Evolutionary conservation across 2,329 filamentous ascomycete genomes (phyloP).

Genomic region (Verticillium longisporum): DNA sequence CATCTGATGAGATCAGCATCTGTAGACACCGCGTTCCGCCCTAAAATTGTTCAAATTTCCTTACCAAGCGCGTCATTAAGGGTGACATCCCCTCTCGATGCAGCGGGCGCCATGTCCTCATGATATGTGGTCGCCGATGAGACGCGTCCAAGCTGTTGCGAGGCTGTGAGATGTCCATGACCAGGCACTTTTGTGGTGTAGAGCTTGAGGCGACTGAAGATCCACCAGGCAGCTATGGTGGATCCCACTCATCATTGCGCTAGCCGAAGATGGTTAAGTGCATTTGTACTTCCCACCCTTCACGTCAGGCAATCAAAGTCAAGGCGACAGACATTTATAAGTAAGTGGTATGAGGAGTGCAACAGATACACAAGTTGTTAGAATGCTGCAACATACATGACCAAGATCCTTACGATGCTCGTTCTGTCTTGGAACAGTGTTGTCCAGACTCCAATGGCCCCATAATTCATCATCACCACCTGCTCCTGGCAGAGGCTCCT

Average conservation of each 20-base stretch:
- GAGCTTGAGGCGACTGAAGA: neutral
- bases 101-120: neutral
- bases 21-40: neutral
- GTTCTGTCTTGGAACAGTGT: too few species aligned
- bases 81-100: conserved; percentile 4
- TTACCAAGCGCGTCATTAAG: conserved; percentile 9
- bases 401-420: too few species aligned
- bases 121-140: neutral
- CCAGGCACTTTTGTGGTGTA: neutral
- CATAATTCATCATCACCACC: too few species aligned
- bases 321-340: too few species aligned
- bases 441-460: too few species aligned
- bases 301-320: too few species aligned
- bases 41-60: neutral
- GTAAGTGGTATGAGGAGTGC: too few species aligned
- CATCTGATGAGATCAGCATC: conserved; percentile 15
- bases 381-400: too few species aligned
- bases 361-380: too few species aligned
- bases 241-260: neutral
- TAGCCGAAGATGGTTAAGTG: neutral
- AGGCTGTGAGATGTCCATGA: neutral
- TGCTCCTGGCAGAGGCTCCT: too few species aligned
- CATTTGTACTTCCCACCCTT: neutral
- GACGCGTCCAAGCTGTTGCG: neutral
- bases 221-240: neutral